Evolutionary conservation across 192 early-diverging fungal genomes (phyloP).

Genomic region (Coemansia sp.): DNA sequence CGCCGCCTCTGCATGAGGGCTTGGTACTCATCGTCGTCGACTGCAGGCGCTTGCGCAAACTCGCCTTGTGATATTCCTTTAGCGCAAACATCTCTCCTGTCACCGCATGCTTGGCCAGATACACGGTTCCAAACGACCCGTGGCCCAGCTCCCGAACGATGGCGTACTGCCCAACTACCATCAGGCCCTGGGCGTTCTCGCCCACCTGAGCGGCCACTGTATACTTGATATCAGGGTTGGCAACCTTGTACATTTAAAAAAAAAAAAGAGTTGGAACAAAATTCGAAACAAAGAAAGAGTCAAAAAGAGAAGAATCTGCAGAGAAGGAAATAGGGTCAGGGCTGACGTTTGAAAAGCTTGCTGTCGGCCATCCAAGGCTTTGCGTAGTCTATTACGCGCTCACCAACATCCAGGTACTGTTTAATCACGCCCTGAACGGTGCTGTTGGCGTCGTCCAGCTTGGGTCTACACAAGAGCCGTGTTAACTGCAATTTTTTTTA

Average conservation of each 20-base stretch:
- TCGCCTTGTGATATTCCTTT: conserved; percentile 92
- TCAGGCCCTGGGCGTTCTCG: conserved; percentile 73
- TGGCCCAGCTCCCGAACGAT: conserved; percentile 78
- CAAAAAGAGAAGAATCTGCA: not conserved
- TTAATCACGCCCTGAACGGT: conserved; percentile 12
- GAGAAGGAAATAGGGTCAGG: conserved; percentile 14
- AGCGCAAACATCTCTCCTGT: conserved; percentile 66
- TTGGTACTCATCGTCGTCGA: conserved; percentile 47
- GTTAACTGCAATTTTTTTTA: not conserved
- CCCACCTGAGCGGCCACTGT: conserved; percentile 66
- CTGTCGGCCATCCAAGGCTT: conserved; percentile 22
- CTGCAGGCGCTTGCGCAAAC: conserved; percentile 74
- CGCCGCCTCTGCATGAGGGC: conserved; percentile 29
- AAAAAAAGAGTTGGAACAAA: not conserved
- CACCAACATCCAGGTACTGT: conserved; percentile 37
- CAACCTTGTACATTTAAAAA: conserved; percentile 49
- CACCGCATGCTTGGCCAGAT: conserved; percentile 66
- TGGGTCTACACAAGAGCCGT: conserved; percentile 24
- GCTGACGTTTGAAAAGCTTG: conserved; percentile 21
- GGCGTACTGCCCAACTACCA: conserved; percentile 83
- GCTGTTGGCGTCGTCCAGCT: conserved; percentile 10
- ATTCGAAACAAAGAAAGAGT: conserved; percentile 14
- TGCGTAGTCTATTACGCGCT: conserved; percentile 28
- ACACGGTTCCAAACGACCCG: conserved; percentile 91
- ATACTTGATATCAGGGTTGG: conserved; percentile 47